Evolutionary conservation across 106 monocot species (phyloP).

Genomic region (Dendrobium officinale): DNA sequence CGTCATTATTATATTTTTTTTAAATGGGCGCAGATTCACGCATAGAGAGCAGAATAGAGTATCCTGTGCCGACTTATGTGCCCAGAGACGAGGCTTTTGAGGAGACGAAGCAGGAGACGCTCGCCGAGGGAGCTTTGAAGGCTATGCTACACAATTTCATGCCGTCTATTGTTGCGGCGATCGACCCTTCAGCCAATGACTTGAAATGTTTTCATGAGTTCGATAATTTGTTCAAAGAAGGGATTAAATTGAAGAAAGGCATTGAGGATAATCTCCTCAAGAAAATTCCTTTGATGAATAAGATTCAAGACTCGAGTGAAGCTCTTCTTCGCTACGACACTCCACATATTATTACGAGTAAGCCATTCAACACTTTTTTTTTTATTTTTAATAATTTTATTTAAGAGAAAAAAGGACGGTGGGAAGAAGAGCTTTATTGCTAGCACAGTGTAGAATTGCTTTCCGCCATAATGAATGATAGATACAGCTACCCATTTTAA

Average conservation of each 20-base stretch:
- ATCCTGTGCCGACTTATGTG: conserved; percentile 61
- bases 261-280: conserved; percentile 46
- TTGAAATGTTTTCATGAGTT: conserved; percentile 74
- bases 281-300: conserved; percentile 58
- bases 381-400: too few relatives aligned
- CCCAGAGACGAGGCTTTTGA: conserved; percentile 81
- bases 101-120: conserved; percentile 62
- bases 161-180: conserved; percentile 41
- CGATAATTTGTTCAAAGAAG: conserved; percentile 80
- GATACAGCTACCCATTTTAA: background rate
- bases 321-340: conserved; percentile 62
- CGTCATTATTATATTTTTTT: too few relatives aligned
- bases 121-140: conserved; percentile 35
- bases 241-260: conserved; percentile 41
- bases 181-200: conserved; percentile 47
- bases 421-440: background rate
- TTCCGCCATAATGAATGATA: background rate
- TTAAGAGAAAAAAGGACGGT: too few relatives aligned
- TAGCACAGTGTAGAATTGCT: background rate
- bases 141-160: conserved; percentile 67
- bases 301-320: conserved; percentile 48
- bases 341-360: conserved; percentile 77
- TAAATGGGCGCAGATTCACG: background rate
- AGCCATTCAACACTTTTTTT: background rate
- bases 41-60: conserved; percentile 59